These are phyloP conservation scores for Gremmenia infestans DNA, from an alignment of 2,329 filamentous ascomycete species.

Conservation along the genomic window DNA sequence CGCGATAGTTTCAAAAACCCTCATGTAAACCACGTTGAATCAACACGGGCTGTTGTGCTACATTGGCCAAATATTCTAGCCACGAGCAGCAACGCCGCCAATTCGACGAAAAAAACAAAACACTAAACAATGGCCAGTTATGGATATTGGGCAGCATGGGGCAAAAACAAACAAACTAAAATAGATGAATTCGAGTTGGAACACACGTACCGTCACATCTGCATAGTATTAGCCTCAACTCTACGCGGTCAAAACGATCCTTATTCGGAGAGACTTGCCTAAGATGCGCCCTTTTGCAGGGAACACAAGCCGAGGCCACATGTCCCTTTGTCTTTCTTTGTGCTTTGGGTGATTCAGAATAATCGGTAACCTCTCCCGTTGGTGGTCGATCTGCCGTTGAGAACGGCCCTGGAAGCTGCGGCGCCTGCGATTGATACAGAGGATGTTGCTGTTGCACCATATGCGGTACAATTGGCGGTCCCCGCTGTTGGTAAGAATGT, in stretches of 20 bases:
- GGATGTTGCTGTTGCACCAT: slow-evolving; percentile 20
- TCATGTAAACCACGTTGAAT: slow-evolving; percentile 9
- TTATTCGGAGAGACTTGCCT: slow-evolving; percentile 38
- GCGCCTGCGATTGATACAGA: slow-evolving; percentile 17
- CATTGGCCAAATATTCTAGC: slow-evolving; percentile 10
- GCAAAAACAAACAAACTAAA: slow-evolving; percentile 9
- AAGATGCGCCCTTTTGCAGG: slow-evolving; percentile 80
- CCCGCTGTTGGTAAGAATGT: slow-evolving; percentile 14
- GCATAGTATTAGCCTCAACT: slow-evolving; percentile 31
- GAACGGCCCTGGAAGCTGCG: slow-evolving; percentile 22
- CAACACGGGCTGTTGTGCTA: slow-evolving; percentile 6
- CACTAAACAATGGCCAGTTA: neutral
- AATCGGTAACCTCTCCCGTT: slow-evolving; percentile 42
- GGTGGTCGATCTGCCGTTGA: slow-evolving; percentile 30
- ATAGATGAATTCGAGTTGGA: slow-evolving; percentile 10
- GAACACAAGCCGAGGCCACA: slow-evolving; percentile 79
- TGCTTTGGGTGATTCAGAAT: slow-evolving; percentile 51
- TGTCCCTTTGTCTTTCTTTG: slow-evolving; percentile 72
- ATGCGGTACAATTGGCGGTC: slow-evolving; percentile 17
- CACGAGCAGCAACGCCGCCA: neutral
- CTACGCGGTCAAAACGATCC: slow-evolving; percentile 2
- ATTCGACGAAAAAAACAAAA: slow-evolving; percentile 4
- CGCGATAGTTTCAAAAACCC: neutral
- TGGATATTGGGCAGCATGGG: slow-evolving; percentile 1
- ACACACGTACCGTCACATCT: slow-evolving; percentile 61